These are phyloP conservation scores for Evernia prunastri DNA, from an alignment of 495 filamentous ascomycete genomes.

Conservation along the genomic window DNA sequence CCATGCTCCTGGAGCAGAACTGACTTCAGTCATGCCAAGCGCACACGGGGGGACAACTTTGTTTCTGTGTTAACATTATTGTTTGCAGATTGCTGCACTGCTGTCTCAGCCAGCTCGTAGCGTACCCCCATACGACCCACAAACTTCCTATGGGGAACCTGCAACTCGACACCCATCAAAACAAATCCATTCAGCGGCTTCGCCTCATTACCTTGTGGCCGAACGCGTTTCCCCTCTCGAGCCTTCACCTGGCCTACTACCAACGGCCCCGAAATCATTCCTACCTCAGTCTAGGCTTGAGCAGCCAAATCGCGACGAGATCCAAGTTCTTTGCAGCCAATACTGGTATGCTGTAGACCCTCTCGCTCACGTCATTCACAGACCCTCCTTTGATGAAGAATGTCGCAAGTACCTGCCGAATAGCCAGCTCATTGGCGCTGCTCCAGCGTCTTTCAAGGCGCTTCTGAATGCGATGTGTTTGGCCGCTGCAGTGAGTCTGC, in stretches of 20 bases:
- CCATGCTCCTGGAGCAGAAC: too few relatives aligned
- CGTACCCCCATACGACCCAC: not conserved
- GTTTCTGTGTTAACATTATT: not conserved
- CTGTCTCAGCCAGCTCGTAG: not conserved
- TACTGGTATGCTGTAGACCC: constrained; percentile 18
- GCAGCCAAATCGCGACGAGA: constrained; percentile 7
- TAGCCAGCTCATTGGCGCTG: constrained; percentile 33
- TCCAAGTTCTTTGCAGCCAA: constrained; percentile 17
- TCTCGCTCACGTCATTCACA: constrained; percentile 20
- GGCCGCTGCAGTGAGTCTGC: constrained; percentile 32
- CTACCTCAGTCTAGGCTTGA: not conserved
- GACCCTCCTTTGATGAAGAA: constrained; percentile 17
- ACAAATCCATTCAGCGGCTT: not conserved
- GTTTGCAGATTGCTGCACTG: not conserved
- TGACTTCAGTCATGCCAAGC: not conserved
- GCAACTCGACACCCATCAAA: not conserved
- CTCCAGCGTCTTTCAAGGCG: constrained; percentile 17
- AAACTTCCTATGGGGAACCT: not conserved
- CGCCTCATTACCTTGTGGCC: not conserved
- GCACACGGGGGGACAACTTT: not conserved
- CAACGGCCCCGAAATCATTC: not conserved
- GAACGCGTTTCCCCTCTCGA: not conserved
- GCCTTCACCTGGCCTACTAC: constrained; percentile 4
- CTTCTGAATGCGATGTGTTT: constrained; percentile 56
- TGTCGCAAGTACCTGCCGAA: not conserved